phyloP scores from a whole-genome alignment of 345 rosid genomes.

The Gossypium australe region DNA sequence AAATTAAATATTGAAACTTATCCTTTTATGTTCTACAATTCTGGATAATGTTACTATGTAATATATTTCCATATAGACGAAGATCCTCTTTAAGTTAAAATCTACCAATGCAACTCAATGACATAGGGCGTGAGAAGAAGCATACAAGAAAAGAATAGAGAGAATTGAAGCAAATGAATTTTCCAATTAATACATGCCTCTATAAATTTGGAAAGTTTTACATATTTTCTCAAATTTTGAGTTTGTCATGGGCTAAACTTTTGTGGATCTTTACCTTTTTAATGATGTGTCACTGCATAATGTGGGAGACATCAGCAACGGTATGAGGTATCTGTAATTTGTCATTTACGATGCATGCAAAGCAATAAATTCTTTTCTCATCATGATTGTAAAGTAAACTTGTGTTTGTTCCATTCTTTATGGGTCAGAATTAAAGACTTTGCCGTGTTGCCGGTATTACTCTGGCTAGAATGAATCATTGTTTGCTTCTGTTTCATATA shows the following conservation, averaged over 20 bases:
- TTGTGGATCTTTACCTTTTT: neutral
- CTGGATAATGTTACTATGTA: neutral
- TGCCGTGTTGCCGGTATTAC: constrained; percentile 4
- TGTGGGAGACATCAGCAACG: neutral
- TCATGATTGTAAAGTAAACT: neutral
- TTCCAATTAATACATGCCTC: neutral
- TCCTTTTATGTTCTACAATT: neutral
- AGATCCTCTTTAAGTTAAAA: neutral
- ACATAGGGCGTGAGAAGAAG: neutral
- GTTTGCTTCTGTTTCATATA: neutral
- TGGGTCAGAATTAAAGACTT: constrained; percentile 9
- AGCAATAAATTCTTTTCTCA: neutral
- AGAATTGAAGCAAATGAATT: neutral
- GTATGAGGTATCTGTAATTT: neutral
- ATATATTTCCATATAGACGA: neutral
- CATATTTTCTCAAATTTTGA: neutral
- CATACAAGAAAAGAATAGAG: neutral
- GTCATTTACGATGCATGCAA: neutral
- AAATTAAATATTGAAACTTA: neutral
- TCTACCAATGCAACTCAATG: neutral
- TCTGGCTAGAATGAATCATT: neutral
- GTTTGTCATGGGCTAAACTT: neutral
- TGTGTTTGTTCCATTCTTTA: constrained; percentile 4
- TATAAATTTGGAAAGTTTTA: neutral
- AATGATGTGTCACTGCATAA: neutral